Base-by-base conservation (phyloP, 2,329 filamentous ascomycete genomes). In the Monosporascus sp. region DNA sequence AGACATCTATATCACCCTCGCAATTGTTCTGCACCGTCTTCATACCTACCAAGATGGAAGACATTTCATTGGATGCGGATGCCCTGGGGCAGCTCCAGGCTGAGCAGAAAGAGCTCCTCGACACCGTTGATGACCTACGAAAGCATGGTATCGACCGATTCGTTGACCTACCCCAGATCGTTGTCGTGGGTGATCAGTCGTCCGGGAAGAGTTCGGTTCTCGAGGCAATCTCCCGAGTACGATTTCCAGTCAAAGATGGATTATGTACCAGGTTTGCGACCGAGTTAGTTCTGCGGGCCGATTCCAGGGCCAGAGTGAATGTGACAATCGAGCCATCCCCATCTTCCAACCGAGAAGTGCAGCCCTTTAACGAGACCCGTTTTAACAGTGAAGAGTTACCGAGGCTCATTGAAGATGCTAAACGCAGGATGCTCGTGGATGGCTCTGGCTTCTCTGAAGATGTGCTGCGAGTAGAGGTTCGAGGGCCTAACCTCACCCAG, bases 201-300 rank as follows among this genome's bases (percentile, higher is more conserved):
- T 77, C 78, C 1, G 84, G 83, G 2, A 87, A 87, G 62, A 83
- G 78, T n/a, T 86, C 81, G 0, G 81, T 86, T 0, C 74, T 87
- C 0, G 80, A 87, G 57, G 84, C 84, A 0, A 81, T 88, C 47
- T 81, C 82, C 0, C 75, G 78, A 9, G 78, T 88, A 2, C 75
- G 75, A 0, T 86, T 87, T 47, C 79, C 81, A 0, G 69, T 76
- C 11, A 79, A 83, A 5, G 76, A 77, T 16, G 77, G 70, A 24
- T 53, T 82, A 0, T 86, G 82, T 61, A 87, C 84, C 0, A 72
- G 80, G 0, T 86, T 86, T 55, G 78, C 83, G 0, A 86, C 81
- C 0, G 81, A 87, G 60, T 66, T 86, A 4, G 74, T 81, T 19
- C 70, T 86, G 9, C 73, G 78, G 2, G 73, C 74, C 3, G 68